Evolutionary conservation across 176 grass and related monocot species (phyloP).

Genomic region (Stipa capillata): DNA sequence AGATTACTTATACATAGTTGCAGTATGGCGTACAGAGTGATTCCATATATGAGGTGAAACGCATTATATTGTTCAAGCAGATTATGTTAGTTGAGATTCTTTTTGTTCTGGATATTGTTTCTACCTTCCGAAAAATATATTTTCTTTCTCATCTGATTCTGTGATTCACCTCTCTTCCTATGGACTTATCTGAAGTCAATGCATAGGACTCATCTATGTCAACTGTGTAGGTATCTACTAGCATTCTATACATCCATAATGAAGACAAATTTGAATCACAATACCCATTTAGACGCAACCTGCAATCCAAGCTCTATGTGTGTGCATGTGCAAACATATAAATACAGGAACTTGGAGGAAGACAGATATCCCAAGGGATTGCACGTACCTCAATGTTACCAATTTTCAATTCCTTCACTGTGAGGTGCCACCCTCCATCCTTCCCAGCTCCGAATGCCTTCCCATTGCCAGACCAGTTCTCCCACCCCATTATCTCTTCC

Average conservation of each 20-base stretch:
- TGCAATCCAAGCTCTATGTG: neutral
- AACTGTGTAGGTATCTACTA: neutral
- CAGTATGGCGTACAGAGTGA: neutral
- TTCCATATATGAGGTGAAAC: neutral
- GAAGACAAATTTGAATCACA: neutral
- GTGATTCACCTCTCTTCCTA: neutral
- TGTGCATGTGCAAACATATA: neutral
- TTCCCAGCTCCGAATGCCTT: conserved; percentile 40
- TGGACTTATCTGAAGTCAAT: neutral
- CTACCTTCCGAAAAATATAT: neutral
- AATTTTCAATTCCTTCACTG: conserved; percentile 44
- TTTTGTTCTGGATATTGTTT: neutral
- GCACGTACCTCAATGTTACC: conserved; percentile 40
- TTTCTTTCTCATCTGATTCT: neutral
- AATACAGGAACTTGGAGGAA: neutral
- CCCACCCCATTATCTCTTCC: conserved; percentile 62
- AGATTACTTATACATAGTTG: neutral
- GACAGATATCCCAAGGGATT: neutral
- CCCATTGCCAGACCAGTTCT: conserved; percentile 65
- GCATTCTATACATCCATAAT: neutral
- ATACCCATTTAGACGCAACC: neutral
- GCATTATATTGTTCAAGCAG: neutral
- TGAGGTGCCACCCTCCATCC: conserved; percentile 48
- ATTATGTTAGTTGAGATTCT: neutral
- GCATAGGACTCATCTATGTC: neutral